A percentile compares a stretch with the other conserved stretches of the same genome.
These are phyloP conservation scores for Suhomyces pyralidae DNA, from an alignment of 805 yeast genomes.

Conservation along the genomic window DNA sequence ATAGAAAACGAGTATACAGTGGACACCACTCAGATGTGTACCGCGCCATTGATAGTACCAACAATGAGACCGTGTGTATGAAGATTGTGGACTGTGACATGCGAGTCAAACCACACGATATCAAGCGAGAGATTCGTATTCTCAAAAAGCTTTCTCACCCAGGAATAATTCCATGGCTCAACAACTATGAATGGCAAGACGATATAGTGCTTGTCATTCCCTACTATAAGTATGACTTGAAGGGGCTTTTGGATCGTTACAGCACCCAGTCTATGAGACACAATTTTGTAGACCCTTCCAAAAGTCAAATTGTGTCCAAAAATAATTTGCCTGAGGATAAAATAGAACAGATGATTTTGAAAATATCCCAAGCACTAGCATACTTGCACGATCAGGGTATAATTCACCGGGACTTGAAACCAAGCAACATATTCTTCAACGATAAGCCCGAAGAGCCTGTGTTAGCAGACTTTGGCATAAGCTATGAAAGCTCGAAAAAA, in stretches of 20 bases:
- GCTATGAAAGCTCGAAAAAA: conserved; percentile 20
- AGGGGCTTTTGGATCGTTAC: conserved; percentile 19
- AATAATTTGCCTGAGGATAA: conserved; percentile 3
- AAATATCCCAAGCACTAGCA: conserved; percentile 22
- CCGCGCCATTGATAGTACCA: conserved; percentile 15
- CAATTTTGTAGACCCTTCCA: conserved; percentile 17
- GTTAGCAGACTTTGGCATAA: conserved; percentile 66
- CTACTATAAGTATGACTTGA: conserved; percentile 25
- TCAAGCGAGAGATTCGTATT: conserved; percentile 28
- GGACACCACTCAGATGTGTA: conserved; percentile 38
- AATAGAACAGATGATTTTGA: conserved; percentile 6
- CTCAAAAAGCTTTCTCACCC: conserved; percentile 18
- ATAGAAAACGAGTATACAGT: conserved; percentile 22
- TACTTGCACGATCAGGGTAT: conserved; percentile 32
- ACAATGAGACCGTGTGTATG: conserved; percentile 13
- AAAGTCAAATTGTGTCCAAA: background rate
- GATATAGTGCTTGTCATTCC: conserved; percentile 35
- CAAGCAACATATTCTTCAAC: conserved; percentile 31
- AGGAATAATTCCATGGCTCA: conserved; percentile 17
- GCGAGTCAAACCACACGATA: conserved; percentile 34
- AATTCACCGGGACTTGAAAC: conserved; percentile 43
- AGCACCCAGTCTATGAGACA: conserved; percentile 20
- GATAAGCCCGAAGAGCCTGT: conserved; percentile 26
- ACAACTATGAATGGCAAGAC: conserved; percentile 23
- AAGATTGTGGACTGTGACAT: conserved; percentile 40